Evolutionary conservation across 176 grass and related monocot species (phyloP), one percentile per base, ranked within the genome.

Genomic region (Bromus sterilis): DNA sequence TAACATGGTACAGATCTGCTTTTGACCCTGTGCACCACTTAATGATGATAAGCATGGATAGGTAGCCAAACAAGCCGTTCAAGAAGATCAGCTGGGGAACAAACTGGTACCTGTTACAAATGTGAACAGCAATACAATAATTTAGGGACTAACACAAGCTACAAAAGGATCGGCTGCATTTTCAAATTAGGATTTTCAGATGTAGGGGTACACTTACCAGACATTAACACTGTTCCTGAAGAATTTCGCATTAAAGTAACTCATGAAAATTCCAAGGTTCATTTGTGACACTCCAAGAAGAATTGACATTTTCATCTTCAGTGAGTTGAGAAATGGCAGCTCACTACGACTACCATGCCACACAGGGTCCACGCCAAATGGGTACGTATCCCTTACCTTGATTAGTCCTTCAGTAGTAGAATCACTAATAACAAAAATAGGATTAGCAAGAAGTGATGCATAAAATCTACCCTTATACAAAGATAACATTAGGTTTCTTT

Each of bases 271-370:
- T 62, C 96, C 96, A 70, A 99, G 90, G 82, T 98, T 95, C 96
- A 98, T 98, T 91, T 98, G 96, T 64, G 96, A 77, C 51, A 95
- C 93, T 32, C 96, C 96, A 82, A 99, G 33, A 87, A 99, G 86
- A 75, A 99, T 95, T 31, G 96, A 99, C 96, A 93, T 99, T 90
- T 99, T 99, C 93, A 99, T 98, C 85, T 98, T 98, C 60, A 99
- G 49, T 60, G 96, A 99, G 69, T 95, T 93, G 6, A 99, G 87
- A 83, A 99, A 99, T 1, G 87, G 96, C 44, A 99, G 86, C 85
- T 99, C 93, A 1, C 91, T 95, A 11, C 89, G 86, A 78, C 88
- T 95, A 35, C 93, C 96, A 80, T 93, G 85, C 96, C 96, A 95
- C 33, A 81, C 89, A 30, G 91, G 96, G 62, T 99, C 96, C 82